phyloP scores from a whole-genome alignment of 2,329 filamentous ascomycete genomes.

The Cordyceps cateniannulata region DNA sequence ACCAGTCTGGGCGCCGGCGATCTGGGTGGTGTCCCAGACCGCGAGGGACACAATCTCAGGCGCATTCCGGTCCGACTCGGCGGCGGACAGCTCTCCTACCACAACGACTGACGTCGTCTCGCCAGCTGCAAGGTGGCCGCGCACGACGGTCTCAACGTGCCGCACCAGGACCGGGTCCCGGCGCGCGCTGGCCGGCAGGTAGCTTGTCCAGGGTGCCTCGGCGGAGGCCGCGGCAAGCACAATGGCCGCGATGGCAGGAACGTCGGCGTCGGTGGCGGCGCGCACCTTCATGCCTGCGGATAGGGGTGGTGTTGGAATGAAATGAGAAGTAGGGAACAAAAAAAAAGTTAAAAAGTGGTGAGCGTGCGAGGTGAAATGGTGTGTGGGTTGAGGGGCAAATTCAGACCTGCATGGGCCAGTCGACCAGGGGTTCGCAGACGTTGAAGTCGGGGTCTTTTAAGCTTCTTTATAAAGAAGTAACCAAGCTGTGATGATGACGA shows the following conservation, averaged over 20 bases:
- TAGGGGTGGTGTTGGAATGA: not conserved
- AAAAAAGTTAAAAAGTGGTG: not conserved
- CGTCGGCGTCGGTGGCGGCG: conserved; percentile 14
- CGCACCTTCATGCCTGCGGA: conserved; percentile 14
- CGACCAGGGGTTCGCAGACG: not conserved
- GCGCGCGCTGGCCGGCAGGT: conserved; percentile 11
- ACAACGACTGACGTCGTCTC: conserved; percentile 11
- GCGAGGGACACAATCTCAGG: conserved; percentile 12
- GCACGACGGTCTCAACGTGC: conserved; percentile 4
- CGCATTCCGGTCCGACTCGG: not conserved
- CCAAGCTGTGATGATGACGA: no score
- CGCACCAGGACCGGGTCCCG: not conserved
- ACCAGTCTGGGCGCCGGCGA: not conserved
- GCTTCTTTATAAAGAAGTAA: no score
- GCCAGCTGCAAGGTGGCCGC: conserved; percentile 6
- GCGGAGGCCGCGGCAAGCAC: conserved; percentile 14
- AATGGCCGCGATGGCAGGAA: conserved; percentile 16
- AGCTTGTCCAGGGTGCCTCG: conserved; percentile 15
- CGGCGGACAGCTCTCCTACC: conserved; percentile 13
- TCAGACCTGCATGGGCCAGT: not conserved
- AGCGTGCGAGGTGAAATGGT: no score
- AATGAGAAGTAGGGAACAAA: not conserved
- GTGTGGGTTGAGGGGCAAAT: no score
- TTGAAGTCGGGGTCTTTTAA: no score
- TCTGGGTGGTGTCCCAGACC: conserved; percentile 17